Evolutionary conservation across 257 asterid species (phyloP).

Genomic region (Primulina huaijiensis): DNA sequence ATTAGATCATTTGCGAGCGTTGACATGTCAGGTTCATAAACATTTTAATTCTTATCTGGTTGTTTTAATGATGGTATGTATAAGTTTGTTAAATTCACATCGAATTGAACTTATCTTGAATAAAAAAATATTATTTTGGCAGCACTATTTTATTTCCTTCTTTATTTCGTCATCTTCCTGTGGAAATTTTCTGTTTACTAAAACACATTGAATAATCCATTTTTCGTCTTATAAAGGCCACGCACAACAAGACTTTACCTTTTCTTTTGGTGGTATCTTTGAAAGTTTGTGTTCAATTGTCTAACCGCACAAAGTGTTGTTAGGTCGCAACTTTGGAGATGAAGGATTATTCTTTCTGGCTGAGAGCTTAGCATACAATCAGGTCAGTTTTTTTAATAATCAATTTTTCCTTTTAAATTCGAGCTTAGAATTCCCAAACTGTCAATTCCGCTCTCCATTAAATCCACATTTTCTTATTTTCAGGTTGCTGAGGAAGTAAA

Average conservation of each 20-base stretch:
- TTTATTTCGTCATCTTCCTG: background rate
- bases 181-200: background rate
- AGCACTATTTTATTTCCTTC: background rate
- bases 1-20: slow-evolving; percentile 68
- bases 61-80: slow-evolving; percentile 13
- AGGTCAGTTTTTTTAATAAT: slow-evolving; percentile 39
- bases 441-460: slow-evolving; percentile 21
- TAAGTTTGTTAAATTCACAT: background rate
- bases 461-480: slow-evolving; percentile 23
- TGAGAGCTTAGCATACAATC: slow-evolving; percentile 91
- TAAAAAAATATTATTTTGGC: no score
- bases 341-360: slow-evolving; percentile 90
- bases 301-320: slow-evolving; percentile 38
- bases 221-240: no score
- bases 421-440: slow-evolving; percentile 9
- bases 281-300: slow-evolving; percentile 23
- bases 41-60: slow-evolving; percentile 21
- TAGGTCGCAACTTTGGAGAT: slow-evolving; percentile 89
- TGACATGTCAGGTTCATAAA: slow-evolving; percentile 82
- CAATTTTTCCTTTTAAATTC: background rate
- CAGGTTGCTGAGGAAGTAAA: slow-evolving; percentile 95
- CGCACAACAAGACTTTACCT: background rate
- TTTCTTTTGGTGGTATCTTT: slow-evolving; percentile 2
- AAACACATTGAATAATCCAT: background rate
- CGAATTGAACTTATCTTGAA: background rate